Base-by-base conservation (phyloP, 2,329 filamentous ascomycete species). In the Exophiala calicioides region DNA sequence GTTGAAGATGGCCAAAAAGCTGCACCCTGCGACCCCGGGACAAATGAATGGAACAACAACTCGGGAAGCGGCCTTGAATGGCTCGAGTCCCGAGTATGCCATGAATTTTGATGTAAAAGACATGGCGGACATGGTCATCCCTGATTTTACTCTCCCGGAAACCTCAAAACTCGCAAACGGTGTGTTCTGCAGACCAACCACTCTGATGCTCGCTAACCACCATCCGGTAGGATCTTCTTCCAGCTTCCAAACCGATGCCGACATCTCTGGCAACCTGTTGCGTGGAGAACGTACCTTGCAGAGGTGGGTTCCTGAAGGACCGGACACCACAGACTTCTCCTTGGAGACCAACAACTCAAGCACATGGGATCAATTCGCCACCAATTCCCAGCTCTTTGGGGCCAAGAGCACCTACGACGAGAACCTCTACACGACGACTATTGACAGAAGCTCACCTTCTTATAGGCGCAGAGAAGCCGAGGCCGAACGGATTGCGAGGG, bases 361-460 rank as follows among this genome's bases (percentile, higher is more conserved):
- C 5, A 73, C 70, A 7, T 98, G 93, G 93, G 91, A 98, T 65
- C 93, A 98, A 66, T 98, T 98, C 62, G 86, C 88, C 47, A 84
- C 80, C 53, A 97, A 97, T 62, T 88, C 94, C 68, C 79, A 82
- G 45, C 81, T 89, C 21, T 97, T 95, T 63, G 93, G 93, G 26
- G 71, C 94, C 29, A 88, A 82, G 68, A 93, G 86, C 41, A 89
- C 90, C 60, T 98, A 97, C 65, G 84, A 97, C 62, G 93, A 97
- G 69, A 90, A 88, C 59, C 82, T 93, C 32, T 98, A 98, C 71
- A 98, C 93, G 1, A 98, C 93, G 7, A 73, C 81, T 30, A 94
- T 98, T 62, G 82, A 98, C 68, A 88, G 84, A 62, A 86, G 70
- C 54, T 84, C 95, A 59, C 90, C 93, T 1, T 77, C 85, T 43